Evolutionary conservation across 202 grass and related monocot genomes (phyloP).

Genomic region (Alloteropsis angusta): DNA sequence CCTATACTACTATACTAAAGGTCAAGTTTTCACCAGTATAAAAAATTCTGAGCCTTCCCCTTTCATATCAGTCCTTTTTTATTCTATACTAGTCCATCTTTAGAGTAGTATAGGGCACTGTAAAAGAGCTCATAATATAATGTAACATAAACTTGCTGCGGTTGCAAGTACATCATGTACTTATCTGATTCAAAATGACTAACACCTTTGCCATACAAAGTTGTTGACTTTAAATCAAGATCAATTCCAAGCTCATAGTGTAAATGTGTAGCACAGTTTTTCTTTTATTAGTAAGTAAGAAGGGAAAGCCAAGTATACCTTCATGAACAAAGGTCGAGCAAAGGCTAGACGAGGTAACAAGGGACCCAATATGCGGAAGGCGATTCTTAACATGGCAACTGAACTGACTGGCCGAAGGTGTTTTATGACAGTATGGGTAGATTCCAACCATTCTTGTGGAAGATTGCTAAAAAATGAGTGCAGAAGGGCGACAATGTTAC

Average conservation of each 20-base stretch:
- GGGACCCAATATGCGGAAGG: slow-evolving; percentile 95
- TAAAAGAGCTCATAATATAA: too few species aligned
- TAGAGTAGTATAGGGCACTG: too few species aligned
- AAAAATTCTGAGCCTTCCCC: too few species aligned
- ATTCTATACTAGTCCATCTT: too few species aligned
- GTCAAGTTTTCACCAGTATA: too few species aligned
- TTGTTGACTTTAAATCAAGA: neutral
- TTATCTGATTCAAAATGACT: neutral
- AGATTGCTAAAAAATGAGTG: slow-evolving; percentile 96
- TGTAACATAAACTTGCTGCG: neutral
- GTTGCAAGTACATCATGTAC: neutral
- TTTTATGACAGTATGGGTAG: slow-evolving; percentile 88
- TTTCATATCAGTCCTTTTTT: too few species aligned
- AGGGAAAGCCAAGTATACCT: slow-evolving; percentile 46
- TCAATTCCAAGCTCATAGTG: neutral
- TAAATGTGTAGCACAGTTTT: neutral
- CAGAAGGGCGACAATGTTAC: slow-evolving; percentile 83
- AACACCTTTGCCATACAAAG: neutral
- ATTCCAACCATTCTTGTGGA: slow-evolving; percentile 96
- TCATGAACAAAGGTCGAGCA: slow-evolving; percentile 91
- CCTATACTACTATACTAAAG: too few species aligned
- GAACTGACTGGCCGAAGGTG: slow-evolving; percentile 92
- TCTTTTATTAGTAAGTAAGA: neutral
- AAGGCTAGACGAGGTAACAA: slow-evolving; percentile 91
- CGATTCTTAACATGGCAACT: slow-evolving; percentile 92